A percentile compares a stretch with the other conserved stretches of the same genome.
Conservation (phyloP, 2,329 filamentous ascomycete genomes). For the Penicillium griseofulvum region DNA sequence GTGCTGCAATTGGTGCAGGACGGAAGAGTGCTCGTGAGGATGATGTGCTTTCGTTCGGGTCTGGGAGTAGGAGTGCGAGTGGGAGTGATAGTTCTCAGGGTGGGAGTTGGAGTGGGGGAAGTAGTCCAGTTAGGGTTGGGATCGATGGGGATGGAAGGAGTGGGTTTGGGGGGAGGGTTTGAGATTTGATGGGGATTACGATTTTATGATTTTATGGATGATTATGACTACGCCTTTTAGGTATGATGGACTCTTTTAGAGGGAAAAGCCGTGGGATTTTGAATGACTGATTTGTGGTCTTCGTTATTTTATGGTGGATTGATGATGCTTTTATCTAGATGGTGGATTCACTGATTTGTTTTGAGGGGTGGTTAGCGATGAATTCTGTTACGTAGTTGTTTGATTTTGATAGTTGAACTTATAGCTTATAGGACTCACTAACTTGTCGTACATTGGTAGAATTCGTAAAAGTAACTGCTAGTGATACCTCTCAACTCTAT, state of each 20-base stretch:
- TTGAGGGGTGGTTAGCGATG: slow-evolving; percentile 8
- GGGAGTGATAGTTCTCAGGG: slow-evolving; percentile 46
- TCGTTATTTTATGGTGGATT: background rate
- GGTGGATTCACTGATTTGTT: slow-evolving; percentile 8
- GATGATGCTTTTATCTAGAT: slow-evolving; percentile 8
- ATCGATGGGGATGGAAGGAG: slow-evolving; percentile 1
- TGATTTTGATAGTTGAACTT: background rate
- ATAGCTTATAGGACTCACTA: background rate
- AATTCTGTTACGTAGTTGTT: slow-evolving; percentile 1
- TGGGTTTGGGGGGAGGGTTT: background rate
- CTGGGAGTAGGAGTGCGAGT: slow-evolving; percentile 38
- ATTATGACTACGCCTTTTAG: slow-evolving; percentile 19
- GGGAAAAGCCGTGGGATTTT: slow-evolving; percentile 3
- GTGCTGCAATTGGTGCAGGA: slow-evolving; percentile 63
- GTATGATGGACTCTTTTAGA: slow-evolving; percentile 13
- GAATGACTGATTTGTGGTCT: background rate
- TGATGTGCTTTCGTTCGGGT: slow-evolving; percentile 41
- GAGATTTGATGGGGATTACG: background rate
- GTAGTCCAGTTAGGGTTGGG: slow-evolving; percentile 48
- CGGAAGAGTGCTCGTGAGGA: slow-evolving; percentile 51
- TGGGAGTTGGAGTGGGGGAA: slow-evolving; percentile 54
- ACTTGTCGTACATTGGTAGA: background rate
- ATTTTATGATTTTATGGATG: slow-evolving; percentile 27
- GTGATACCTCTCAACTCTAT: background rate
- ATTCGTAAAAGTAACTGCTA: background rate